These are phyloP conservation scores for Nitzschia putrida DNA, from an alignment of 108 stramenopile species.

Conservation along the genomic window DNA sequence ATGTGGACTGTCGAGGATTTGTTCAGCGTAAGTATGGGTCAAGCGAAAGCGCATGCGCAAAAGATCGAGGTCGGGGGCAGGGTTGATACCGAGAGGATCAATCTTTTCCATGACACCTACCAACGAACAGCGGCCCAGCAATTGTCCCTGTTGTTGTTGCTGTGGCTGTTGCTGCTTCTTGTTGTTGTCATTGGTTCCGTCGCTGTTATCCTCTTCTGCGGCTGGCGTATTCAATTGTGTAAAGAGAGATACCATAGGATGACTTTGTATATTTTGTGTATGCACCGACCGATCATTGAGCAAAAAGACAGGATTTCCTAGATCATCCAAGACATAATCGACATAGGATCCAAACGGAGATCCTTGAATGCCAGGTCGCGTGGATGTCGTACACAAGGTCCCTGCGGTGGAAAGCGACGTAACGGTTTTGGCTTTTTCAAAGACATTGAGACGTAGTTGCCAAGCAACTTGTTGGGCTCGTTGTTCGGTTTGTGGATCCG, in stretches of 20 bases:
- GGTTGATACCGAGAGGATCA: slow-evolving; percentile 29
- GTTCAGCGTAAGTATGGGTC: slow-evolving; percentile 93
- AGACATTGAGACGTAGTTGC: slow-evolving; percentile 75
- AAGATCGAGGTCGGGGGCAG: slow-evolving; percentile 78
- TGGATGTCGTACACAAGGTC: slow-evolving; percentile 83
- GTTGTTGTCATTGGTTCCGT: slow-evolving; percentile 1
- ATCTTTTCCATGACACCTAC: slow-evolving; percentile 84
- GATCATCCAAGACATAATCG: slow-evolving; percentile 95
- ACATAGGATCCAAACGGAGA: slow-evolving; percentile 95
- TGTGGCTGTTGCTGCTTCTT: background rate
- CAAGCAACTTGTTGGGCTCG: slow-evolving; percentile 19
- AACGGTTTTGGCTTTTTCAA: slow-evolving; percentile 88
- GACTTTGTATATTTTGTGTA: slow-evolving; percentile 79
- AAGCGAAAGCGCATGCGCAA: slow-evolving; percentile 90
- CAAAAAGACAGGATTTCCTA: slow-evolving; percentile 91
- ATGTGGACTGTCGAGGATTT: slow-evolving; percentile 91
- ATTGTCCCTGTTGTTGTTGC: slow-evolving; percentile 52
- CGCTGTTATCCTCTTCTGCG: slow-evolving; percentile 10
- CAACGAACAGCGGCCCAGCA: slow-evolving; percentile 92
- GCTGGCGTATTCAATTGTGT: slow-evolving; percentile 52
- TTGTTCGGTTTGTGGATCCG: slow-evolving; percentile 31
- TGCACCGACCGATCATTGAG: slow-evolving; percentile 95
- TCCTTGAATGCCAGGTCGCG: slow-evolving; percentile 78
- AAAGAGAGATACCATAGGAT: slow-evolving; percentile 71
- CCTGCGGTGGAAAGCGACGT: slow-evolving; percentile 82